Base-by-base conservation (phyloP, 2,329 filamentous ascomycete genomes). In the Ascochyta lentis region DNA sequence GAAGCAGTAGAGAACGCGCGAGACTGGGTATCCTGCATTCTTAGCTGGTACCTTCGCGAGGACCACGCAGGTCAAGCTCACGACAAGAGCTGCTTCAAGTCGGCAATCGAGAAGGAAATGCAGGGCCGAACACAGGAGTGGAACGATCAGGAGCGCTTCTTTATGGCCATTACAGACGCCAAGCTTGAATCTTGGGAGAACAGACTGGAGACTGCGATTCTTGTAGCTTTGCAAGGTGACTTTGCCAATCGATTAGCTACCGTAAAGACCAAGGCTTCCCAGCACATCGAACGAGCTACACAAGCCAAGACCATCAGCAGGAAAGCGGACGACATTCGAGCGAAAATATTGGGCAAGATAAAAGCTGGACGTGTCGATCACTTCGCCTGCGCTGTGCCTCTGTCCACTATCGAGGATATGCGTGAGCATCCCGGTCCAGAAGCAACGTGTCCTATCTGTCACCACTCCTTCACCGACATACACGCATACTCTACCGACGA, bases 381-480 rank as follows among this genome's bases (percentile, higher is more conserved):
- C 13, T 68, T 70, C 41, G 65, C 67, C 3, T 68, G 64, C 44
- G 65, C 63, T 4, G 40, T 65, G 19, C 58, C 62, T 1, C 48
- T 66, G 1, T 39, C 61, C 9, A 39, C 19, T 10, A 43, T 65
- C 29, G 35, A 19, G 26, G 9, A 19, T 19, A 34, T 41, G 10
- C 19, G 42, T 4, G 33, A 42, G 2, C 42, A 45, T 5, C 3
- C 50, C 6, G 45, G 53, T 8, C 59, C 66, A 2, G 61, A 60
- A n/a, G 56, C 56, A 12, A 52, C 54, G 13, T 50, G 49, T 47
- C 56, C 61, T 0, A 54, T 70, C 13, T 70, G 67, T 41, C 67
- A 62, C n/a, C 54, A 64, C 26, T 58, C 59, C 2, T 65, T 66
- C 48, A 58, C 60, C 1, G 62, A 60, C 22, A 43, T 63, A 1